Conservation (phyloP, 2,329 filamentous ascomycete genomes). For the Aspergillus caelatus region DNA sequence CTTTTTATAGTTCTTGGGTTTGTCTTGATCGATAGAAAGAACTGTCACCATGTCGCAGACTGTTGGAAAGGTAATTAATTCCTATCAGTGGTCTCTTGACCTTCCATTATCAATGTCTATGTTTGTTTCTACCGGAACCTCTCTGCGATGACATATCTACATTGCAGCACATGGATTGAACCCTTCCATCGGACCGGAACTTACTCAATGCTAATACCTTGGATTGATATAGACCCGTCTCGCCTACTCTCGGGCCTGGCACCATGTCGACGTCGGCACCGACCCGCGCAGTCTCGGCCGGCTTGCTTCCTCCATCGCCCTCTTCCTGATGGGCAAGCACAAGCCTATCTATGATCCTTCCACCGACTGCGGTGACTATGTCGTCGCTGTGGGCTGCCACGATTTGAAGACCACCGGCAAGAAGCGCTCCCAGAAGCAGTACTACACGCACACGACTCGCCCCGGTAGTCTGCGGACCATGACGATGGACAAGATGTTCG, state of each 20-base stretch:
- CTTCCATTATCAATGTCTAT: neutral
- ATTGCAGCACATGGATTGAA: neutral
- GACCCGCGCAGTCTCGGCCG: slow-evolving; percentile 81
- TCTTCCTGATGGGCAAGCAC: slow-evolving; percentile 95
- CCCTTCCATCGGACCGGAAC: neutral
- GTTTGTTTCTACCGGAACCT: neutral
- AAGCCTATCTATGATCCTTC: slow-evolving; percentile 98
- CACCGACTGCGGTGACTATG: slow-evolving; percentile 98
- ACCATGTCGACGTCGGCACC: slow-evolving; percentile 76
- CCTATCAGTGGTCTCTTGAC: neutral
- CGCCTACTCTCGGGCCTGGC: slow-evolving; percentile 95
- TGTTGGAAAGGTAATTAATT: slow-evolving; percentile 44
- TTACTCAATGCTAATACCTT: neutral
- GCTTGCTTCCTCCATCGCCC: slow-evolving; percentile 82
- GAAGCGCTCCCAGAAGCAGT: slow-evolving; percentile 91
- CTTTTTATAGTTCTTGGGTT: neutral
- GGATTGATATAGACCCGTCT: slow-evolving; percentile 72
- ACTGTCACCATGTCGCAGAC: slow-evolving; percentile 46
- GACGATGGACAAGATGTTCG: slow-evolving; percentile 93
- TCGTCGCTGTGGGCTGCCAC: slow-evolving; percentile 88
- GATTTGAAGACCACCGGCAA: slow-evolving; percentile 86
- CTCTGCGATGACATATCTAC: neutral
- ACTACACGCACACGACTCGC: slow-evolving; percentile 91
- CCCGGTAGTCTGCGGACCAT: slow-evolving; percentile 85
- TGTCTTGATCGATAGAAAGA: slow-evolving; percentile 10